These are phyloP conservation scores for Penicillium frequentans DNA, from an alignment of 2,329 filamentous ascomycete genomes.

Conservation along the genomic window DNA sequence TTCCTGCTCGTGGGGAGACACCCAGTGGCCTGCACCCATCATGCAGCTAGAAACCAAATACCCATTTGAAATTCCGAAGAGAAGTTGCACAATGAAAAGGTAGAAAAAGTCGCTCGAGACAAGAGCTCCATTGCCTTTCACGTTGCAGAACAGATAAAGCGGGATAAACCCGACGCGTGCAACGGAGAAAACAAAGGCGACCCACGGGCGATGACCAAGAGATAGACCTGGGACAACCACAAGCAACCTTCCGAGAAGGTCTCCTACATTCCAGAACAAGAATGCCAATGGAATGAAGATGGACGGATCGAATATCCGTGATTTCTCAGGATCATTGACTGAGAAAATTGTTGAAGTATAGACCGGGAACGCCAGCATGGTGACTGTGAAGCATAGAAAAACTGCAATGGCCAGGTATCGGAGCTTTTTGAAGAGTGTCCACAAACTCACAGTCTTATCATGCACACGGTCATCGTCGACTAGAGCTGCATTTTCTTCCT, in stretches of 20 bases:
- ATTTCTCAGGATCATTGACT: conserved; percentile 40
- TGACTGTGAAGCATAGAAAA: conserved; percentile 76
- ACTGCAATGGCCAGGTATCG: conserved; percentile 75
- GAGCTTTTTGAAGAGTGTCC: conserved; percentile 71
- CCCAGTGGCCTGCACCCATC: conserved; percentile 84
- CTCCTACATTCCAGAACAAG: conserved; percentile 90
- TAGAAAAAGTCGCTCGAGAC: conserved; percentile 86
- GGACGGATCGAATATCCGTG: conserved; percentile 64
- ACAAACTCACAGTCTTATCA: conserved; percentile 57
- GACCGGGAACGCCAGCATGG: conserved; percentile 96
- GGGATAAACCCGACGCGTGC: conserved; percentile 72
- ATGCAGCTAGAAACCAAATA: conserved; percentile 85
- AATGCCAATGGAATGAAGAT: conserved; percentile 89
- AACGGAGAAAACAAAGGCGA: conserved; percentile 68
- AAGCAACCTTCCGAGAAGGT: conserved; percentile 72
- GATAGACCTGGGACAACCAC: conserved; percentile 59
- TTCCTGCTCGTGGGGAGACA: conserved; percentile 78
- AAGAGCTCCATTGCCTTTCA: conserved; percentile 71
- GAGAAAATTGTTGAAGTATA: conserved; percentile 72
- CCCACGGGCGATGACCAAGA: conserved; percentile 61
- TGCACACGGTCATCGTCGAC: conserved; percentile 16
- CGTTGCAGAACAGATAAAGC: conserved; percentile 86
- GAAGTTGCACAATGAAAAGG: conserved; percentile 74
- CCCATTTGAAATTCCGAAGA: conserved; percentile 83
- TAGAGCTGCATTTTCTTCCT: conserved; percentile 14